Base-by-base conservation (phyloP, 1,284 basidiomycete genomes). In the Tausonia pullulans region DNA sequence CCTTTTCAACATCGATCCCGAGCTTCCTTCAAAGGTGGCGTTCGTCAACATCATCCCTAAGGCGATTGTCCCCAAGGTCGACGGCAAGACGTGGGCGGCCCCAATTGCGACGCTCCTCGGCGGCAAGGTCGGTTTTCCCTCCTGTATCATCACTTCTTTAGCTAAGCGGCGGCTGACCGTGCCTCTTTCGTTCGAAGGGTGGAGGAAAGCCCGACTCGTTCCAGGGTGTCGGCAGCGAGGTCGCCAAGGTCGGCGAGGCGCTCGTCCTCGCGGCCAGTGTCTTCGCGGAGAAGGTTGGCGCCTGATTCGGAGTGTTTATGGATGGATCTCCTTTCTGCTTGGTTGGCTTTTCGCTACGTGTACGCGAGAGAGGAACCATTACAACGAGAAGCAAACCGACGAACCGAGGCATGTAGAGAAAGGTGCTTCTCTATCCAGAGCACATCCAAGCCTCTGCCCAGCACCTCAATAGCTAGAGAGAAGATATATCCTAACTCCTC, bases 171-270 rank as follows among this genome's bases (percentile, higher is more conserved):
- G 14, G 41, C 16, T 61, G 50, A 48, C 5, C 5, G 4, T 45
- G n/a, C 13, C 16, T 44, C 39, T 44, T 13, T 41, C 2, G 11
- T 54, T 13, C 41, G 10, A 70, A 91, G 88, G 90, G 90, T 66
- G 93, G 93, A 66, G 93, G 93, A 27, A 95, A 92, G 77, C 88
- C 90, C 67, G 93, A 96, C 58, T 82, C 83, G 64, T 87, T 87
- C 3, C 90, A 93, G 71, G 93, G 93, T 57, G 84, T 93, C 16
- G 93, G 93, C 55, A 77, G 79, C 9, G 81, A 90, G 69, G 74
- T 81, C 3, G 76, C 77, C 53, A 87, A 84, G 75, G 77, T 92
- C 3, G 76, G 81, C 27, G 88, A 90, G 67, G 93, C 90, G 1
- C 72, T 94, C 46, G 75, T 73, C 57, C 78, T 79, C 54, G 89